Percentiles rank a stretch among this genome's conserved stretches.
These are phyloP conservation scores for Malassezia pachydermatis DNA, from an alignment of 1,284 basidiomycete genomes.

Conservation along the genomic window DNA sequence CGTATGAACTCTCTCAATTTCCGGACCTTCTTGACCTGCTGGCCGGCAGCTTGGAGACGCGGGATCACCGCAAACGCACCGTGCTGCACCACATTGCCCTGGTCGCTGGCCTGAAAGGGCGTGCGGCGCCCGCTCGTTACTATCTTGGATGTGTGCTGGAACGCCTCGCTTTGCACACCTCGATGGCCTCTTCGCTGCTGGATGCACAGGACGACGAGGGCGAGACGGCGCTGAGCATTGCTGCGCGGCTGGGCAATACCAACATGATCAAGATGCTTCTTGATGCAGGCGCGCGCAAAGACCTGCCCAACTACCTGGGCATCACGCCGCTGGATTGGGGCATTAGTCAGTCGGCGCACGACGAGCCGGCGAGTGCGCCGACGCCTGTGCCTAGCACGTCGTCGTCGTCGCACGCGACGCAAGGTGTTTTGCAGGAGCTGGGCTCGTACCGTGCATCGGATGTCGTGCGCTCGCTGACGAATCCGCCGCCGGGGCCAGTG, in stretches of 20 bases:
- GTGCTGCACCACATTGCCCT: constrained; percentile 90
- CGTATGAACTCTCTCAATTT: constrained; percentile 67
- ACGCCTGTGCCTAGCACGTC: too few species aligned
- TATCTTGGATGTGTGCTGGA: constrained; percentile 78
- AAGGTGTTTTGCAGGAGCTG: constrained; percentile 25
- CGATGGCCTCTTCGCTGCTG: constrained; percentile 56
- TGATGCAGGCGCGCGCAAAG: constrained; percentile 85
- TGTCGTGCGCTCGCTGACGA: constrained; percentile 52
- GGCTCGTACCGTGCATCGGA: constrained; percentile 53
- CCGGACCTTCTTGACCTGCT: constrained; percentile 58
- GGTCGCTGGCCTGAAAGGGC: constrained; percentile 78
- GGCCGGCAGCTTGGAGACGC: constrained; percentile 67
- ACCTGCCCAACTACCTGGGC: constrained; percentile 84
- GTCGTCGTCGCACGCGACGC: constrained; percentile 20
- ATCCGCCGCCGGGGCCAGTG: constrained; percentile 54
- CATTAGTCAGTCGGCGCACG: constrained; percentile 24
- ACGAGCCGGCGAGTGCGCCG: constrained; percentile 1
- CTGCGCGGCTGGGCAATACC: constrained; percentile 82
- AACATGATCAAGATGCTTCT: constrained; percentile 75
- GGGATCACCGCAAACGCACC: constrained; percentile 78
- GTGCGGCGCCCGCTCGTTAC: constrained; percentile 72
- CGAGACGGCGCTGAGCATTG: constrained; percentile 89
- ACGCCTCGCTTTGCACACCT: constrained; percentile 46
- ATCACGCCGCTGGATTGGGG: constrained; percentile 82
- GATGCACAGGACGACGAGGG: constrained; percentile 92